These are phyloP conservation scores for Madurella mycetomatis DNA, from an alignment of 2,329 filamentous ascomycete genomes.

Conservation along the genomic window DNA sequence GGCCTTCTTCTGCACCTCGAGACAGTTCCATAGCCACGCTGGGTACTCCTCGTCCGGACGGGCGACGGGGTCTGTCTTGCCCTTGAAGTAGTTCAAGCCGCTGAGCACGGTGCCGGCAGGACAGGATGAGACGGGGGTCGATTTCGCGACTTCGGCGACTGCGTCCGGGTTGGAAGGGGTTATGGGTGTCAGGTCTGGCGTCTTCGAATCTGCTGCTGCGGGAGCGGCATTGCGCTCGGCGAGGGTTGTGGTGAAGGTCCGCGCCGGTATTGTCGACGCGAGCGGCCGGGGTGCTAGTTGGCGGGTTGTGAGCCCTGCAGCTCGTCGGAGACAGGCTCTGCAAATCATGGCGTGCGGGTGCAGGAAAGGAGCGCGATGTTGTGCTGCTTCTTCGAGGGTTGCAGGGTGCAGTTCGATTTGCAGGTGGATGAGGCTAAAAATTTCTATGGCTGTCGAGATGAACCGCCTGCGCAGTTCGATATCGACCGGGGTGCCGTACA, in stretches of 20 bases:
- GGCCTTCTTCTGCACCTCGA: conserved; percentile 57
- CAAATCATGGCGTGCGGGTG: conserved; percentile 39
- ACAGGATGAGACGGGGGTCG: conserved; percentile 45
- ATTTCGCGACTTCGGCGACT: conserved; percentile 16
- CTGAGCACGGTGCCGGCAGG: conserved; percentile 64
- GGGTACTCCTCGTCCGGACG: conserved; percentile 73
- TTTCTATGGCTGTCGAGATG: conserved; percentile 25
- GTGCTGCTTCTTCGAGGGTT: conserved; percentile 10
- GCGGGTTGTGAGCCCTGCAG: conserved; percentile 31
- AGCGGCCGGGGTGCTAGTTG: conserved; percentile 27
- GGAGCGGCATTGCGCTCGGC: conserved; percentile 33
- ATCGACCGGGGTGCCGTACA: conserved; percentile 1
- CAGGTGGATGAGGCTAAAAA: conserved; percentile 25
- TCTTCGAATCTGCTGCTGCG: conserved; percentile 23
- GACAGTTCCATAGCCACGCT: conserved; percentile 70
- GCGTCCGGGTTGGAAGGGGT: conserved; percentile 25
- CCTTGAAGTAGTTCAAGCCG: conserved; percentile 75
- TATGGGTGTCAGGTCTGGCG: conserved; percentile 31
- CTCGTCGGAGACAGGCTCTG: conserved; percentile 47
- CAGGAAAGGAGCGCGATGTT: conserved; percentile 10
- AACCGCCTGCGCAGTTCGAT: conserved; percentile 23
- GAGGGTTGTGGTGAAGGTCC: conserved; percentile 38
- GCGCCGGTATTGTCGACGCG: conserved; percentile 3
- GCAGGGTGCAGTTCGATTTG: not conserved
- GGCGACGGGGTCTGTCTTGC: conserved; percentile 67